Evolutionary conservation across 2,329 filamentous ascomycete species (phyloP).

Genomic region (Zasmidium angulare): DNA sequence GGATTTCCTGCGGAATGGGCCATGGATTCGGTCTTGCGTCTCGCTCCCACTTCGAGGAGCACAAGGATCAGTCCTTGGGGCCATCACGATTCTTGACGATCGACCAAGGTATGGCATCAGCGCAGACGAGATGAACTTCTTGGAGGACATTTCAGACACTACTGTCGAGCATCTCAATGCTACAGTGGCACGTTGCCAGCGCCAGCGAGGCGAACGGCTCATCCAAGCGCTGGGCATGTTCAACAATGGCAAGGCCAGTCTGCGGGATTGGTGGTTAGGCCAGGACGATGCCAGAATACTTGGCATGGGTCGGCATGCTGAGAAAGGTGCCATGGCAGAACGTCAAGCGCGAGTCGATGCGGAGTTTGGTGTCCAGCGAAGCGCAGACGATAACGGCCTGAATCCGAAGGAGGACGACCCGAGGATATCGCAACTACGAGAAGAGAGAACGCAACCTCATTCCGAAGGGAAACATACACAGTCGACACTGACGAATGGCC

Average conservation of each 20-base stretch:
- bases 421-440: too few species aligned
- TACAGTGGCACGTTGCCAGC: constrained; percentile 52
- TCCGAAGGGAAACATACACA: too few species aligned
- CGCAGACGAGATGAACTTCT: constrained; percentile 52
- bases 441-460: too few species aligned
- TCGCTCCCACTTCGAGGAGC: too few species aligned
- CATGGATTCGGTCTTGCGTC: too few species aligned
- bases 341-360: constrained; percentile 14
- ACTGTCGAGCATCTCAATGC: constrained; percentile 62
- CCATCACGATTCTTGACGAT: constrained; percentile 59
- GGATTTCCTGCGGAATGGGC: constrained; percentile 10
- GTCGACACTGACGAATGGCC: too few species aligned
- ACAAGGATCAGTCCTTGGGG: constrained; percentile 58
- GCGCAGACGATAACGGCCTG: too few species aligned
- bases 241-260: constrained; percentile 25
- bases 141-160: constrained; percentile 58
- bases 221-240: constrained; percentile 55
- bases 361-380: constrained; percentile 18
- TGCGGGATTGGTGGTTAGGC: constrained; percentile 32
- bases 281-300: constrained; percentile 21
- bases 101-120: constrained; percentile 55
- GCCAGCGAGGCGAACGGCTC: constrained; percentile 54
- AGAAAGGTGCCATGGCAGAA: background rate
- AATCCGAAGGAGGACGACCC: too few species aligned
- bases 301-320: constrained; percentile 5